Percentiles rank a stretch among this genome's conserved stretches.
These are phyloP conservation scores for Amanita exitialis DNA, from an alignment of 768 basidiomycete species.

Conservation along the genomic window DNA sequence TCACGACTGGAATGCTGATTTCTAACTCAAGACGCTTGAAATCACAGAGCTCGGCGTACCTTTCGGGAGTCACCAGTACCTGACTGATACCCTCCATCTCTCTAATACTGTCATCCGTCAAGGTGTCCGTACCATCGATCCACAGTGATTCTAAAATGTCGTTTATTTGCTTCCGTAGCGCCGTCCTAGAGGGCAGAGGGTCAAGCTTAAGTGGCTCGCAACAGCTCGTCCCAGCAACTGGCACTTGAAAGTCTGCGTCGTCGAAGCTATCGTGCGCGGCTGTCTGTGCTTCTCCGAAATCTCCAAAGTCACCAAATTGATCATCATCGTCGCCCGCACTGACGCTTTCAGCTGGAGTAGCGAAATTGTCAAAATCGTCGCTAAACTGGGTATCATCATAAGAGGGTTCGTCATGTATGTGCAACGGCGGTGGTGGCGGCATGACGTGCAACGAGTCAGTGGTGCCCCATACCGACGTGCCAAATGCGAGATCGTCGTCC, in stretches of 20 bases:
- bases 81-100: constrained; percentile 76
- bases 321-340: constrained; percentile 34
- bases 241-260: constrained; percentile 26
- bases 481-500: constrained; percentile 69
- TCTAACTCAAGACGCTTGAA: constrained; percentile 8
- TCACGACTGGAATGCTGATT: constrained; percentile 47
- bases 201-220: constrained; percentile 60
- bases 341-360: constrained; percentile 26
- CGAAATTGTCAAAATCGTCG: constrained; percentile 60
- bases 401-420: constrained; percentile 17
- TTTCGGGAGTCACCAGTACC: constrained; percentile 63
- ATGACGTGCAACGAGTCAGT: constrained; percentile 24
- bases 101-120: constrained; percentile 62
- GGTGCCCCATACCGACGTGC: constrained; percentile 64
- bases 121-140: constrained; percentile 33
- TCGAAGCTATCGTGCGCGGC: constrained; percentile 23
- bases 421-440: constrained; percentile 17
- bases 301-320: constrained; percentile 83
- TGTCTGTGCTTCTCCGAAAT: constrained; percentile 62
- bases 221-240: constrained; percentile 31
- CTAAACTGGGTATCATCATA: constrained; percentile 24
- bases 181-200: constrained; percentile 48
- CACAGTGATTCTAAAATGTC: constrained; percentile 60
- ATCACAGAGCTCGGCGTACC: constrained; percentile 33
- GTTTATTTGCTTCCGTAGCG: constrained; percentile 53